A percentile compares a stretch with the other conserved stretches of the same genome.
phyloP scores from a whole-genome alignment of 352 stramenopile species.

The Phytophthora hibernalis region DNA sequence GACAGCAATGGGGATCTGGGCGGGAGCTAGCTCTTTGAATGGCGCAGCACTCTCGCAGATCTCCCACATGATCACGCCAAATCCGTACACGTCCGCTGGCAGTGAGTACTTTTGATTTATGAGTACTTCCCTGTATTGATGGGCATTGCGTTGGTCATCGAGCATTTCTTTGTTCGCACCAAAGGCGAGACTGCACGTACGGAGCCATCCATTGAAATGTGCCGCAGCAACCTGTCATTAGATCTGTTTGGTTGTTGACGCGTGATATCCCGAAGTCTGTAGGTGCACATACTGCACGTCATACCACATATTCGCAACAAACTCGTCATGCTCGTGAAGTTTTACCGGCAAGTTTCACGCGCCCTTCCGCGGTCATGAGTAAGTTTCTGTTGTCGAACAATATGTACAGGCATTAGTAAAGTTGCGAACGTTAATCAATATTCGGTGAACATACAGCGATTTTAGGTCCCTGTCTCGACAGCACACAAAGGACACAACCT shows the following conservation, averaged over 20 bases:
- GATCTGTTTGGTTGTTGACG: conserved; percentile 49
- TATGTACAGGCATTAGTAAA: background rate
- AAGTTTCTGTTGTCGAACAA: conserved; percentile 55
- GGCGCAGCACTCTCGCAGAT: conserved; percentile 72
- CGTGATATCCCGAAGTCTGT: conserved; percentile 84
- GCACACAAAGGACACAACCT: background rate
- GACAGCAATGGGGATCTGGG: conserved; percentile 68
- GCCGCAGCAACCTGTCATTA: conserved; percentile 82
- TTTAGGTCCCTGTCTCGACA: conserved; percentile 65
- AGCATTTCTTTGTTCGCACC: background rate
- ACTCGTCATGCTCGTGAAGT: background rate
- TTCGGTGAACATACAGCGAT: conserved; percentile 60
- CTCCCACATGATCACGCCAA: conserved; percentile 84
- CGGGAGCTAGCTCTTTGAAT: conserved; percentile 63
- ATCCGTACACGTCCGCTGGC: conserved; percentile 82
- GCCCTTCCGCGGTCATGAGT: conserved; percentile 72
- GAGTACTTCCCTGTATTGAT: conserved; percentile 65
- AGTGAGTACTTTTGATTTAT: conserved; percentile 71
- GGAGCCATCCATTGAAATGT: conserved; percentile 89
- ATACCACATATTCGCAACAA: background rate
- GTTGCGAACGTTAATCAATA: background rate
- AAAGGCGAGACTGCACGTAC: conserved; percentile 45
- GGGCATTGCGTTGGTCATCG: background rate
- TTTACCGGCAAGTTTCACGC: conserved; percentile 74
- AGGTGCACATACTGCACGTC: background rate